Conservation (phyloP, 176 grass and related monocot species). For the Musa beccarii region DNA sequence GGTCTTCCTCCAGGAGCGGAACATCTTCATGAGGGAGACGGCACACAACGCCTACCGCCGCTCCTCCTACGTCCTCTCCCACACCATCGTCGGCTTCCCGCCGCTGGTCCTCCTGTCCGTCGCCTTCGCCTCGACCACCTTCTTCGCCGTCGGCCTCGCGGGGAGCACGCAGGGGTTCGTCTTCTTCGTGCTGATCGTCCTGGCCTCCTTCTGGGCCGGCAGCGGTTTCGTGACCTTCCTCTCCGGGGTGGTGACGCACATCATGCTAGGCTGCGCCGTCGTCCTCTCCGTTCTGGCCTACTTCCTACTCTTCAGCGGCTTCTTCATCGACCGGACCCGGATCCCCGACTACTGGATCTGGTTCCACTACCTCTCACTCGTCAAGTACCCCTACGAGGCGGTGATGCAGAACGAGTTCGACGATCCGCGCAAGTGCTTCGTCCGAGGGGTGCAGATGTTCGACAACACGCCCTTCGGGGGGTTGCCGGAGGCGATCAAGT, state of each 20-base stretch:
- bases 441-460: slow-evolving; percentile 88
- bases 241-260: slow-evolving; percentile 71
- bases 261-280: slow-evolving; percentile 74
- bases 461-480: slow-evolving; percentile 70
- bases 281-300: slow-evolving; percentile 76
- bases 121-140: slow-evolving; percentile 86
- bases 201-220: slow-evolving; percentile 86
- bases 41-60: slow-evolving; percentile 94
- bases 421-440: slow-evolving; percentile 56
- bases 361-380: slow-evolving; percentile 97
- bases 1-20: slow-evolving; percentile 92
- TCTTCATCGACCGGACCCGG: slow-evolving; percentile 80
- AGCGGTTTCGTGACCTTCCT: slow-evolving; percentile 95
- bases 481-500: slow-evolving; percentile 42
- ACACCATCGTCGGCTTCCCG: slow-evolving; percentile 81
- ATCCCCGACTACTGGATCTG: slow-evolving; percentile 88
- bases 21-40: slow-evolving; percentile 98
- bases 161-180: slow-evolving; percentile 64
- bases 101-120: slow-evolving; percentile 67
- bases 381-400: slow-evolving; percentile 96
- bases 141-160: slow-evolving; percentile 75
- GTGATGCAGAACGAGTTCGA: slow-evolving; percentile 98
- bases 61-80: slow-evolving; percentile 88
- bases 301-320: slow-evolving; percentile 96
- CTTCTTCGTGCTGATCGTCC: slow-evolving; percentile 83